Conservation (phyloP, 2,329 filamentous ascomycete species). For the Diaporthe eres region DNA sequence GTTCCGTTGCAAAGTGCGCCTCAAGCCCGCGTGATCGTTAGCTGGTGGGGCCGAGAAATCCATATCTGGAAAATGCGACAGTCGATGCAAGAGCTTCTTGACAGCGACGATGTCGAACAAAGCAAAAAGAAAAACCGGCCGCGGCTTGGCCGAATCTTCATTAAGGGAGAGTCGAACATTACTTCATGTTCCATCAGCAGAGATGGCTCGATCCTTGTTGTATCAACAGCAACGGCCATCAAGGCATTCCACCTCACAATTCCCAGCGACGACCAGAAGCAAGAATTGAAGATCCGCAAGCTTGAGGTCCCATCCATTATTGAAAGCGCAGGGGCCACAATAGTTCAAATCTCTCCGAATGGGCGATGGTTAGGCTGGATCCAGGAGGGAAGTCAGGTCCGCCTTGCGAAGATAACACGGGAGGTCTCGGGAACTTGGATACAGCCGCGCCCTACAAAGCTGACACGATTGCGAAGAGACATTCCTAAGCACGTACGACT, state of each 20-base stretch:
- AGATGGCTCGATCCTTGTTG: conserved; percentile 81
- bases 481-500: conserved; percentile 69
- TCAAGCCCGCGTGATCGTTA: conserved; percentile 81
- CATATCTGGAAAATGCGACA: conserved; percentile 79
- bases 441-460: conserved; percentile 58
- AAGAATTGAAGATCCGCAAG: conserved; percentile 79
- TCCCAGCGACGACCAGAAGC: conserved; percentile 62
- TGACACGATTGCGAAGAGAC: conserved; percentile 67
- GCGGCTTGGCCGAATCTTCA: conserved; percentile 77
- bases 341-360: conserved; percentile 78
- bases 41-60: conserved; percentile 93
- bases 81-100: conserved; percentile 62
- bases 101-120: conserved; percentile 56
- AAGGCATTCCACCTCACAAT: conserved; percentile 81
- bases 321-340: conserved; percentile 74
- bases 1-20: conserved; percentile 81
- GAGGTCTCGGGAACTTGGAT: conserved; percentile 57
- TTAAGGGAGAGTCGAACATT: conserved; percentile 85
- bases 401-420: conserved; percentile 63
- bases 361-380: conserved; percentile 78
- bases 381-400: conserved; percentile 72
- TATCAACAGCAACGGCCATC: conserved; percentile 77
- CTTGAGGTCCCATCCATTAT: conserved; percentile 73
- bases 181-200: conserved; percentile 77
- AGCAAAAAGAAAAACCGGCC: conserved; percentile 70